Base-by-base conservation (phyloP, 306 rosid species). In the Quercus gilva region DNA sequence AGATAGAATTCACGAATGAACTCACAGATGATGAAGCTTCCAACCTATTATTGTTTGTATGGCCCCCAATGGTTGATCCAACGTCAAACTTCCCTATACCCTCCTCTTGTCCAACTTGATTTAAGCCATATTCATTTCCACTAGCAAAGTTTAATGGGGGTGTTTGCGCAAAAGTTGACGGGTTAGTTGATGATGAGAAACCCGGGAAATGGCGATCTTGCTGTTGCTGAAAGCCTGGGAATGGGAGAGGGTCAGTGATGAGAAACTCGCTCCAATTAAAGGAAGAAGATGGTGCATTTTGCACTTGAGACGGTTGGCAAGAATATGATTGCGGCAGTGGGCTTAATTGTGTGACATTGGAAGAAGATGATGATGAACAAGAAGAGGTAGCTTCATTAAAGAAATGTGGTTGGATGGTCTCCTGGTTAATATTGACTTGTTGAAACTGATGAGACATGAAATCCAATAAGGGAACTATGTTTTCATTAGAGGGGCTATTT, bases 1-100 rank as follows among this genome's bases (percentile, higher is more conserved):
- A 82, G 84, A 92, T 86, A 2, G 83, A 82, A 61, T 90, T 97
- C 91, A 95, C 92, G 61, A 95, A 94, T 49, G 97, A 89, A 28
- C 75, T 60, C 67, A 82, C 81, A 25, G 92, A 81, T 69, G 88
- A 75, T 21, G 89, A 84, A 75, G 82, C 78, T 59, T 86, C 84
- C 75, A 81, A 15, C 57, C 80, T 76, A 33, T 80, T 75, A n/a
- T 81, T 41, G 45, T 41, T 81, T 33, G 23, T 59, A 74, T 65
- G 83, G 59, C 45, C 74, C 71, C 76, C 82, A 58, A 56, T 69
- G 63, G 86, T 70, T 73, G 85, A 80, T 61, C 74, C 89, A 78
- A 79, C 64, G 55, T 75, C 76, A 58, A 81, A 78, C 29, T 31
- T 73, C 15, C 20, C 83, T 73, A 52, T 80, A 65, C 55, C 56